phyloP scores from a whole-genome alignment of 306 rosid species.

The Argentina anserina region DNA sequence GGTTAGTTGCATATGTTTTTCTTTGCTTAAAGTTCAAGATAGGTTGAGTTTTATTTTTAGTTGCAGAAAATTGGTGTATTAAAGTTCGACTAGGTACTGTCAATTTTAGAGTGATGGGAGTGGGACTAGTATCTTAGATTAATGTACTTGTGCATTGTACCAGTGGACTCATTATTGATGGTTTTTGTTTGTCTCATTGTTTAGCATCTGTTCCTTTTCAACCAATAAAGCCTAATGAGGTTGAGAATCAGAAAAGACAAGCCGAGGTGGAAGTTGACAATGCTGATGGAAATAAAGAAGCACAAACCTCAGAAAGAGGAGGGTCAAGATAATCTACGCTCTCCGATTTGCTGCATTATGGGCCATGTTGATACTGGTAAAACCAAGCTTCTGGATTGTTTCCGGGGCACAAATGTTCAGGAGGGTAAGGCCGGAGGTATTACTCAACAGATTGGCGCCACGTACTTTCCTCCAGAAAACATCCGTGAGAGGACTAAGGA shows the following conservation, averaged over 20 bases:
- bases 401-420: constrained; percentile 92
- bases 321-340: constrained; percentile 73
- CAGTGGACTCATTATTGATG: no score
- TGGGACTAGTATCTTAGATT: no score
- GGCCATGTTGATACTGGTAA: constrained; percentile 99
- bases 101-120: no score
- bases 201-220: constrained; percentile 40
- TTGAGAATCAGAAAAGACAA: constrained; percentile 35
- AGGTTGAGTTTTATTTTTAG: no score
- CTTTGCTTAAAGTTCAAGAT: no score
- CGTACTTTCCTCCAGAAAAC: constrained; percentile 91
- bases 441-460: constrained; percentile 98
- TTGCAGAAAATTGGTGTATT: no score
- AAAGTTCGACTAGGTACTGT: no score
- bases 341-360: constrained; percentile 98
- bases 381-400: constrained; percentile 88
- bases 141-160: no score
- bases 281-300: constrained; percentile 26
- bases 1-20: no score
- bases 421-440: constrained; percentile 99
- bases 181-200: no score
- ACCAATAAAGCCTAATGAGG: constrained; percentile 31
- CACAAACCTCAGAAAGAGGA: constrained; percentile 33
- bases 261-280: constrained; percentile 36
- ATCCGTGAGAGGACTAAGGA: constrained; percentile 93